Evolutionary conservation across 192 early-diverging fungal species (phyloP), one percentile per base, ranked within the genome.

Genomic region (Mortierella claussenii): DNA sequence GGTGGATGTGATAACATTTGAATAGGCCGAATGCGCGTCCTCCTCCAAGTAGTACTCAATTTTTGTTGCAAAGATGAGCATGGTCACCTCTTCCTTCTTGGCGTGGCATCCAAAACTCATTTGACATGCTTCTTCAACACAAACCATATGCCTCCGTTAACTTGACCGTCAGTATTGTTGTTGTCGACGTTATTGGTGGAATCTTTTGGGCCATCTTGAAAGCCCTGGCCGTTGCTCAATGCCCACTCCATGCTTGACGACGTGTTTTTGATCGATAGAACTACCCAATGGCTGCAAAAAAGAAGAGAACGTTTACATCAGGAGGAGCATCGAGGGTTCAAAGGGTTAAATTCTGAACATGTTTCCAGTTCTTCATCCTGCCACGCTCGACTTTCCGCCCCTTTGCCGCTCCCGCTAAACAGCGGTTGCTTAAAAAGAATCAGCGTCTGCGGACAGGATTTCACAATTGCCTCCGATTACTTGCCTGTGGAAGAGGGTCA

Each of bases 51-150:
- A 20, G 37, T 53, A 65, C 5, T 11, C 62, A 54, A 65, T 54
- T 53, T 51, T 43, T 18, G 0, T 31, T 27, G 51, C 62, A 33
- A 65, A 55, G n/a, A 9, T 33, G 8, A 52, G 62, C 51, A 53
- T 65, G 40, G 50, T 65, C 28, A 65, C 27, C 36, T 43, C 4
- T 55, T 45, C 27, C 40, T 54, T 45, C 9, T 65, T 65, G 51
- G 50, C 62, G 54, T 43, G 51, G n/a, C 9, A 44, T 54, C 62
- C 62, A 65, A 55, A 55, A 43, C 42, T 52, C 62, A 46, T 45
- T 32, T 15, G 31, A n/a, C 34, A 28, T 63, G 60, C 36, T 42
- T 46, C 31, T 33, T 48, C 1, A 32, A 60, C 34, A 11, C 33
- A 47, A 48, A 37, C 30, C 34, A 30, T 28, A 42, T 58, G n/a